Base-by-base conservation (phyloP, 768 basidiomycete species). In the Albatrellus ellisii region DNA sequence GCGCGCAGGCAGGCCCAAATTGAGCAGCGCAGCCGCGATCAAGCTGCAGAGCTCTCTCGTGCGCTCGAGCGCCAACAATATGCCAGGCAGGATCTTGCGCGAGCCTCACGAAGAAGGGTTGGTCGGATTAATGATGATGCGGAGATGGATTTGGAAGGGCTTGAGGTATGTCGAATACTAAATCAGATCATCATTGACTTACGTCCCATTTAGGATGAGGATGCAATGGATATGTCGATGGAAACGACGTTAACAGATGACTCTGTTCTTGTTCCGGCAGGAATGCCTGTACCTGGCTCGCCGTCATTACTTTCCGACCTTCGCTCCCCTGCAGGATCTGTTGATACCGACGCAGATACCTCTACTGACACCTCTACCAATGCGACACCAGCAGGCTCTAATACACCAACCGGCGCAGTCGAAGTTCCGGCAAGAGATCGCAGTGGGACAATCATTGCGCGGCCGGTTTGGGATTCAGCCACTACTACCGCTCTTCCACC, bases 391-490 rank as follows among this genome's bases (percentile, higher is more conserved):
- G 58, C 66, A 21, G 68, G 70, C 5, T 70, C 70, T 1, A 69
- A 69, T 31, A 78, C 79, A 0, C 77, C 78, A 9, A 77, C 74
- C 0, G 69, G 72, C 0, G 60, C 71, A n/a, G 75, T 77, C 31
- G 57, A 77, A n/a, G 65, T 77, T n/a, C 56, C 71, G 4, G 64
- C 62, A 32, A 66, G 84, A 21, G 81, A 84, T 48, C 73, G 83
- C 34, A 81, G 80, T 47, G 82, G 81, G 8, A 87, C 83, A 2
- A 68, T 86, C 46, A 73, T 84, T 43, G 81, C 70, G 12, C 73
- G 79, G 12, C 68, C 75, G 0, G 54, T 68, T 20, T 80, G 78
- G 77, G 77, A 79, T 49, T 12, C 28, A 17, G 7, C 37, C 4
- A 43, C 63, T 59, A 18, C 51, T 47, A 46, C 40, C 21, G 20